Evolutionary conservation across 768 basidiomycete species (phyloP), one percentile per base, ranked within the genome.

Genomic region (Trametes elegans): DNA sequence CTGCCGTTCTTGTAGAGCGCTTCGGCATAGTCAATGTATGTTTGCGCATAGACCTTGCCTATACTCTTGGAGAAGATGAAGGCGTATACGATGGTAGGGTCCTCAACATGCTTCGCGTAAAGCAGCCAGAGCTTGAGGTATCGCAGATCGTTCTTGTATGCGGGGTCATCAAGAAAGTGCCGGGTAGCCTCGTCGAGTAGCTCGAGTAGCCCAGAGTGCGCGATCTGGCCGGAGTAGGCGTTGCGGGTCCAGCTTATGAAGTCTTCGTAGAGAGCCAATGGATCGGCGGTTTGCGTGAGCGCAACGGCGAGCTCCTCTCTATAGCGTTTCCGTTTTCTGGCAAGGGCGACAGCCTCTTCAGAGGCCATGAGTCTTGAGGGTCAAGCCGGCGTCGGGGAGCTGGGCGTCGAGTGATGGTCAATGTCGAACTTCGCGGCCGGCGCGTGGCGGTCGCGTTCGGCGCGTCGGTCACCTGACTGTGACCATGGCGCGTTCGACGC

Each of bases 121-220:
- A 88, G 77, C 19, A 86, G 81, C 97, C 97, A 99, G 18, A 98
- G 70, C 68, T 93, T 91, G 44, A 98, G 77, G 71, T 98, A 97
- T 36, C 96, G 81, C 46, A 93, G 72, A 74, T 98, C 95, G 47
- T 83, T 84, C 68, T 83, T 87, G 71, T 97, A 98, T 13, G 84
- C 72, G n/a, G 80, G 75, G 67, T 98, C 96, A 24, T 82, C 78
- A 60, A 87, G 83, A 70, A 98, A 97, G 51, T 82, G 81, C 27
- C 82, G 73, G 2, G 93, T 93, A 1, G 88, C 85, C 64, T 92
- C 85, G 62, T 95, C 90, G 16, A 99, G 76, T 6, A 98, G 71
- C 40, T 91, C 88, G 2, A 87, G 66, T 29, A 97, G 79, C 16
- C 90, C 90, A 16, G 89, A 92, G 38, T 76, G 71, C 0, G 79